Conservation (phyloP, 257 asterid species). For the Anisodus tanguticus region DNA sequence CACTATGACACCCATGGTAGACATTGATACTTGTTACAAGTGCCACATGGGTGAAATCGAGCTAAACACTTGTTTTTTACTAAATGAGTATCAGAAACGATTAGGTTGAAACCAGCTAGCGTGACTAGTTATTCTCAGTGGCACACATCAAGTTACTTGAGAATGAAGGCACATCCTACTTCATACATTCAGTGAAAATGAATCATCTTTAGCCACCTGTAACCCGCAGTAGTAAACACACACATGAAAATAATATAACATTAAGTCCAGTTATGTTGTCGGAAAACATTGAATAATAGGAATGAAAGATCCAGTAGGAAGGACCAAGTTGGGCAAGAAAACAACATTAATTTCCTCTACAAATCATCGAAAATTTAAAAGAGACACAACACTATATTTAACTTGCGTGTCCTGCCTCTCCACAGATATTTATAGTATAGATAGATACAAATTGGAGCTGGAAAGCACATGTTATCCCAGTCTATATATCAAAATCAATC, state of each 20-base stretch:
- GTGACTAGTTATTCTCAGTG: not conserved
- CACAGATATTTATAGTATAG: not conserved
- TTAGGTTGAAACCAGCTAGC: not conserved
- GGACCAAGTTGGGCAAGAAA: not conserved
- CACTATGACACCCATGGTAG: constrained; percentile 2
- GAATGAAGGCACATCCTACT: not conserved
- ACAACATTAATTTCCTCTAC: not conserved
- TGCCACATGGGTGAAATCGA: constrained; percentile 19
- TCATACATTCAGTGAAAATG: not conserved
- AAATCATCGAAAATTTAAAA: not conserved
- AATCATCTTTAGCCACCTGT: constrained; percentile 20
- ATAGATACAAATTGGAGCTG: not conserved
- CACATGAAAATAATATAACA: not conserved
- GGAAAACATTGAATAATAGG: not conserved
- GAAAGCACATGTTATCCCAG: not conserved
- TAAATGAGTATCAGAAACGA: constrained; percentile 2
- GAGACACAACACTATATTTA: not conserved
- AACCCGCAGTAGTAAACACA: not conserved
- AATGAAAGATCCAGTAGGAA: not conserved
- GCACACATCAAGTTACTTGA: constrained; percentile 19
- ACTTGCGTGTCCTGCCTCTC: not conserved
- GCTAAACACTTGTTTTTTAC: not conserved
- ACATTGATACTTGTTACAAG: not conserved
- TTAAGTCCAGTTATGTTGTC: not conserved
- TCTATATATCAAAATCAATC: not conserved